Conservation (phyloP, 805 yeast genomes). For the Candida germanica region DNA sequence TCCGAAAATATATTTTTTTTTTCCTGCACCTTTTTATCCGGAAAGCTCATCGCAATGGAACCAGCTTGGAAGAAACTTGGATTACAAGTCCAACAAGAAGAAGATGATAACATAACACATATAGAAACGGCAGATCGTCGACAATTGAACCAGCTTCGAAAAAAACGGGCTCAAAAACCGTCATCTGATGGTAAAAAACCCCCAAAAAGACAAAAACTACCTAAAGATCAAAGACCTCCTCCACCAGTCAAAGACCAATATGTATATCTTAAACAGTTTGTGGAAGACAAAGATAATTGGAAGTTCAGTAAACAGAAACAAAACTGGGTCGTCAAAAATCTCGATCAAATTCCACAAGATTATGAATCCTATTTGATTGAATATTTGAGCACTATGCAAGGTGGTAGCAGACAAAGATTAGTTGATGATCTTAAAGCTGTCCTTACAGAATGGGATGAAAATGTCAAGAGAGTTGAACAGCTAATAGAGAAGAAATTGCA, state of each 20-base stretch:
- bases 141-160: constrained; percentile 38
- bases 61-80: constrained; percentile 89
- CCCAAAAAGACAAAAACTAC: constrained; percentile 67
- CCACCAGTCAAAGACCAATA: constrained; percentile 79
- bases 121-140: constrained; percentile 32
- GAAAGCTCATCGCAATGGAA: constrained; percentile 11
- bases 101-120: constrained; percentile 44
- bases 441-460: constrained; percentile 55
- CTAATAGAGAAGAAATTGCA: constrained; percentile 36
- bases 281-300: constrained; percentile 60
- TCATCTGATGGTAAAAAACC: constrained; percentile 38
- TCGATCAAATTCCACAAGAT: constrained; percentile 47
- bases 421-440: constrained; percentile 46
- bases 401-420: constrained; percentile 63
- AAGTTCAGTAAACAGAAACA: constrained; percentile 85
- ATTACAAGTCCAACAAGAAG: constrained; percentile 52
- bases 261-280: constrained; percentile 57
- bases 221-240: constrained; percentile 63
- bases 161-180: constrained; percentile 3
- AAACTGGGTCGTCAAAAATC: constrained; percentile 74
- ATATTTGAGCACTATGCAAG: constrained; percentile 64
- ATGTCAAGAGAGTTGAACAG: constrained; percentile 40
- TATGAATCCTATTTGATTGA: constrained; percentile 49
- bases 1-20: too few species aligned
- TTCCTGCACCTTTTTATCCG: too few species aligned